Percentiles rank a stretch among this genome's conserved stretches.
Evolutionary conservation across 148 eudicot species (phyloP).

Genomic region (Cornus kousa): DNA sequence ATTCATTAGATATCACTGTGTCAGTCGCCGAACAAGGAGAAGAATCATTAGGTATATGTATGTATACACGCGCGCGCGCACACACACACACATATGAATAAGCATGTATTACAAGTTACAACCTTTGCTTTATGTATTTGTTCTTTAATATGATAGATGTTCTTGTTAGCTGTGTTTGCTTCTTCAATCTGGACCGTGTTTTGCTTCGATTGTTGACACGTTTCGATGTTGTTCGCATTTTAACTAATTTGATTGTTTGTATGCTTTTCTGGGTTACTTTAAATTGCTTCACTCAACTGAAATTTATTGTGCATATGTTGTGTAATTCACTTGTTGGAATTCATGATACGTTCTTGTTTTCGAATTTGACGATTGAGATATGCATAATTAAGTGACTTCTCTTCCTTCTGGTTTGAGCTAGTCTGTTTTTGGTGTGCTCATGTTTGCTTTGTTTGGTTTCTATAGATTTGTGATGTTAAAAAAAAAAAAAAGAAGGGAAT

Average conservation of each 20-base stretch:
- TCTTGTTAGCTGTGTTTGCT: background rate
- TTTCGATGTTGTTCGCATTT: background rate
- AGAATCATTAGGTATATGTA: conserved; percentile 9
- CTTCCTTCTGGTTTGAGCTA: too few species aligned
- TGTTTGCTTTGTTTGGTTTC: too few species aligned
- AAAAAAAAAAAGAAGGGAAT: too few species aligned
- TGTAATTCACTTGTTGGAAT: background rate
- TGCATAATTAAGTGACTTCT: background rate
- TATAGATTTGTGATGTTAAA: too few species aligned
- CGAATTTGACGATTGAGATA: background rate
- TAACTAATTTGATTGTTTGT: background rate
- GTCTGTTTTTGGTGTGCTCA: too few species aligned
- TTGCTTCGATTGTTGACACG: conserved; percentile 6
- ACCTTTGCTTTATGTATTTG: background rate
- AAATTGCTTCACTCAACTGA: background rate
- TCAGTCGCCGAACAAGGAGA: conserved; percentile 8
- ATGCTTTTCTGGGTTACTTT: background rate
- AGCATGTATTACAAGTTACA: too few species aligned
- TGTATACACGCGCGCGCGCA: background rate
- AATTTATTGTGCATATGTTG: background rate
- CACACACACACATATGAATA: too few species aligned
- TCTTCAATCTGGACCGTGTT: background rate
- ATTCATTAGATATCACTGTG: background rate
- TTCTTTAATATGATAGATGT: background rate
- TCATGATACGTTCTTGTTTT: background rate